phyloP scores from a whole-genome alignment of 2,329 filamentous ascomycete species.

The Cladosporium sp. region DNA sequence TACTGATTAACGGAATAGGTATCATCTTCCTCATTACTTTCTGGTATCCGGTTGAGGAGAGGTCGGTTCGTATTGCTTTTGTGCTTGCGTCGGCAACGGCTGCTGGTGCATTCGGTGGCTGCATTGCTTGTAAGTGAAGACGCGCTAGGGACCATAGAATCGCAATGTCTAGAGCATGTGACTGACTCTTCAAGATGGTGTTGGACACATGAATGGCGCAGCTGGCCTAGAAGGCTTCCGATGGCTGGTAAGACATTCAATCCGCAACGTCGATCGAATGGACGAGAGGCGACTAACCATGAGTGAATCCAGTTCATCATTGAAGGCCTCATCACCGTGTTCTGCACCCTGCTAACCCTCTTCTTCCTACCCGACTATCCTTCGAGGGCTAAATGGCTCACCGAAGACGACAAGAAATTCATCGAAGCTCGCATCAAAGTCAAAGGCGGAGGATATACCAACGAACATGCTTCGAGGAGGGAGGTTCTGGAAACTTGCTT shows the following conservation, averaged over 20 bases:
- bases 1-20: not conserved
- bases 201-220: constrained; percentile 52
- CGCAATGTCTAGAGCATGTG: constrained; percentile 61
- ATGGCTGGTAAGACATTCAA: constrained; percentile 42
- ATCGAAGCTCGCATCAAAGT: constrained; percentile 23
- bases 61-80: constrained; percentile 55
- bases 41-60: constrained; percentile 54
- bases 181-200: constrained; percentile 44
- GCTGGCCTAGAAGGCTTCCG: constrained; percentile 41
- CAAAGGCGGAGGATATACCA: constrained; percentile 36
- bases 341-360: constrained; percentile 23
- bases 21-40: constrained; percentile 34
- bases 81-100: constrained; percentile 53
- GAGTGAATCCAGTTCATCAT: constrained; percentile 19
- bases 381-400: constrained; percentile 25
- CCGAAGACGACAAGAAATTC: constrained; percentile 25
- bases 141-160: constrained; percentile 39
- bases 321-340: constrained; percentile 24
- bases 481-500: constrained; percentile 36
- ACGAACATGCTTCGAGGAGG: constrained; percentile 32
- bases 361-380: constrained; percentile 30
- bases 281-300: constrained; percentile 16
- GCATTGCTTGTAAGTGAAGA: constrained; percentile 52
- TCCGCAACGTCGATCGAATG: constrained; percentile 11
- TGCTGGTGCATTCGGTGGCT: constrained; percentile 51